A percentile compares a stretch with the other conserved stretches of the same genome.
phyloP scores from a whole-genome alignment of 2,329 filamentous ascomycete species.

The Aspergillus pseudonomiae region DNA sequence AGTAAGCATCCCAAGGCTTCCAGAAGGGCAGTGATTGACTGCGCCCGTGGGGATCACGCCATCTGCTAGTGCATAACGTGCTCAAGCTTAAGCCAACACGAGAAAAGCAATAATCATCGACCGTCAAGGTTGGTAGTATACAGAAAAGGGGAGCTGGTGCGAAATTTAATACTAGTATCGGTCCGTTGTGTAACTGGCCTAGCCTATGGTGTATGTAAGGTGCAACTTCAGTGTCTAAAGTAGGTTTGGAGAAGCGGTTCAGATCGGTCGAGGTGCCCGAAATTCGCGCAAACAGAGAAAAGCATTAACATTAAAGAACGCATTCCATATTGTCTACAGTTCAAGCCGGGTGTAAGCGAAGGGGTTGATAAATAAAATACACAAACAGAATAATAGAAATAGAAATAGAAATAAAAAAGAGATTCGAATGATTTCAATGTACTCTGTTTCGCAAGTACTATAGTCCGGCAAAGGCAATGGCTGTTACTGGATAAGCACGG shows the following conservation, averaged over 20 bases:
- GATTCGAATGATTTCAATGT: neutral
- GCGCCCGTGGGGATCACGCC: conserved; percentile 14
- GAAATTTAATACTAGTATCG: neutral
- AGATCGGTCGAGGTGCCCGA: neutral
- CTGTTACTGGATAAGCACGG: neutral
- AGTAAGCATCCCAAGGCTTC: neutral
- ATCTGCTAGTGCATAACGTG: conserved; percentile 19
- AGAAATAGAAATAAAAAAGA: too few relatives aligned
- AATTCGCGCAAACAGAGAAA: neutral
- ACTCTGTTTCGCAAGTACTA: neutral
- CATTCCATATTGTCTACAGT: neutral
- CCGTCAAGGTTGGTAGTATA: neutral
- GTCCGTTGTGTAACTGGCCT: neutral
- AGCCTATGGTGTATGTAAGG: neutral
- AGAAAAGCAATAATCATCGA: neutral
- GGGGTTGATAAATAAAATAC: neutral
- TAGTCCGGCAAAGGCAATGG: neutral
- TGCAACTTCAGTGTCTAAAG: neutral
- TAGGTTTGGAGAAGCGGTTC: neutral
- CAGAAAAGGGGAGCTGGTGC: neutral
- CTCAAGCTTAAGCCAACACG: conserved; percentile 12
- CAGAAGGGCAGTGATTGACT: neutral
- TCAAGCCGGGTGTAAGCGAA: too few relatives aligned
- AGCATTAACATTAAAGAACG: neutral
- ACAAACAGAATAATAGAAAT: neutral